Evolutionary conservation across 129 eudicot genomes (phyloP), one percentile per base, ranked within the genome.

Genomic region (Pulicaria dysenterica): DNA sequence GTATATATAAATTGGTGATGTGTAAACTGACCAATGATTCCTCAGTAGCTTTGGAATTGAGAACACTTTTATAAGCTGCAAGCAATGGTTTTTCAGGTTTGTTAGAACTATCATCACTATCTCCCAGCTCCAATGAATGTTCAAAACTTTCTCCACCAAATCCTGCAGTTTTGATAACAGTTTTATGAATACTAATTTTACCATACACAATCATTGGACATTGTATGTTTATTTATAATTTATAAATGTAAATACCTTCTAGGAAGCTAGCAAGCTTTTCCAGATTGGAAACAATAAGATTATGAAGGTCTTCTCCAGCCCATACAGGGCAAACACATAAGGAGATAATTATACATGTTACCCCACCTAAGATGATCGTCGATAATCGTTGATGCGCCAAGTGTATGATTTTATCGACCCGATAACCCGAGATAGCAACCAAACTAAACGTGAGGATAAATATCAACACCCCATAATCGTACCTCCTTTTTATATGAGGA

Each of bases 241-340:
- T 46, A 67, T 53, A 5, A 3, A 16, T 13, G 7, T 11, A 13
- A 9, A 4, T 83, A 91, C 97, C 96, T 83, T 89, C 86, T 54
- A 89, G 42, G 76, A 79, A 86, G 66, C 71, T 49, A 2, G 76
- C 86, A 64, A 92, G 88, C 58, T 85, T 92, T 48, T 83, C 87
- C 37, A 92, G 73, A 73, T 87, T 87, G 39, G 40, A 36, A 9
- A 85, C 78, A 31, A 87, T 62, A 31, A 83, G 84, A 10, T 63
- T 77, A 63, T 89, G 91, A 73, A 92, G 88, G 75, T 92, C 96
- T 56, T 83, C 84, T 13, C 98, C 98, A 12, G 98, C 96, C 96
- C 96, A 92, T 5, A 89, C 89, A 1, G 98, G 98, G 47, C 76
- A 87, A 4, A 89, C 72, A 7, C 72, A 68, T 51, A 85, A 46